Conservation (phyloP, 2,329 filamentous ascomycete species). For the Podosphaera xanthii region DNA sequence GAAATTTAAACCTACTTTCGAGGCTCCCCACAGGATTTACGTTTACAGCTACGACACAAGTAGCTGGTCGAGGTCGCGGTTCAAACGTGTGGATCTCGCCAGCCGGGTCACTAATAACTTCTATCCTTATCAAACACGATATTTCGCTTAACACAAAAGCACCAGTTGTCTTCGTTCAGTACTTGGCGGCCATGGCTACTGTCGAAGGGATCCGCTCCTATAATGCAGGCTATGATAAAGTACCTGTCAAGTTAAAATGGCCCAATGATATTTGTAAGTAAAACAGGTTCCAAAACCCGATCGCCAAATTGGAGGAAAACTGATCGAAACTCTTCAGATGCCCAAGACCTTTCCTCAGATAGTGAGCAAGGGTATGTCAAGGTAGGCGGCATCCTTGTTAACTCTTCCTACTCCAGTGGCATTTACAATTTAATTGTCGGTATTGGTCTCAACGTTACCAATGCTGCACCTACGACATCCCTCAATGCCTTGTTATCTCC, state of each 20-base stretch:
- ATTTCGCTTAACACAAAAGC: constrained; percentile 46
- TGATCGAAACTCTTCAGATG: constrained; percentile 23
- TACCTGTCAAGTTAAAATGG: constrained; percentile 85
- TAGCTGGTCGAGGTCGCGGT: constrained; percentile 72
- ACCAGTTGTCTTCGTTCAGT: constrained; percentile 84
- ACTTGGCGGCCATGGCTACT: constrained; percentile 71
- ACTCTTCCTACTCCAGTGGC: constrained; percentile 55
- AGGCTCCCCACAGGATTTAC: constrained; percentile 72
- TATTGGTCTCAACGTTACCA: constrained; percentile 67
- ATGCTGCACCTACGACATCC: constrained; percentile 67
- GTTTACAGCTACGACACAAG: constrained; percentile 62
- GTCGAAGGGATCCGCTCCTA: constrained; percentile 67
- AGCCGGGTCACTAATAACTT: constrained; percentile 67
- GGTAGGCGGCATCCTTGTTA: constrained; percentile 80
- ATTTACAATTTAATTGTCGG: constrained; percentile 73
- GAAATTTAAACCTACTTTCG: constrained; percentile 56
- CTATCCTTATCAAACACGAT: constrained; percentile 66
- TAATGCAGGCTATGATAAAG: constrained; percentile 45
- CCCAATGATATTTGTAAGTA: constrained; percentile 73
- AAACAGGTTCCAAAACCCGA: background rate
- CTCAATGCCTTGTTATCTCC: constrained; percentile 47
- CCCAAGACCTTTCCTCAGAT: constrained; percentile 30
- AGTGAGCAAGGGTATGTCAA: constrained; percentile 45
- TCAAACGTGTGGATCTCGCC: constrained; percentile 91
- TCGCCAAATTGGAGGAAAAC: background rate